Evolutionary conservation across 2,329 filamentous ascomycete genomes (phyloP).

Genomic region (Scolecobasidium constrictum): DNA sequence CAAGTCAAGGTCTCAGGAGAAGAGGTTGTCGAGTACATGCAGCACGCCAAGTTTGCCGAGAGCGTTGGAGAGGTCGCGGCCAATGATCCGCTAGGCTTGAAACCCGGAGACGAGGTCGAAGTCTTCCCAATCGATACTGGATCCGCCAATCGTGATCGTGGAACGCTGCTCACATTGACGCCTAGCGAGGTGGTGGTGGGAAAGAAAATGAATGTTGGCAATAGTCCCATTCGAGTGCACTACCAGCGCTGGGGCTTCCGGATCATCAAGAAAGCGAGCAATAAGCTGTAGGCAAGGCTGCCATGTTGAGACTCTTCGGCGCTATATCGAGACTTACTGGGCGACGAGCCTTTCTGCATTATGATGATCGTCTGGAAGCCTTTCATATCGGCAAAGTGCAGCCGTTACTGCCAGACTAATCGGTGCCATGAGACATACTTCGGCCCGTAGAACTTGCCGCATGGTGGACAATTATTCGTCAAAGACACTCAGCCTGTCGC

Average conservation of each 20-base stretch:
- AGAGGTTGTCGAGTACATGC: conserved; percentile 41
- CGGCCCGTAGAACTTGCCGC: too few species aligned
- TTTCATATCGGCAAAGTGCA: too few species aligned
- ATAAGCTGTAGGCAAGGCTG: conserved; percentile 16
- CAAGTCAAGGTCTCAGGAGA: conserved; percentile 39
- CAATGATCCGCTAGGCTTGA: conserved; percentile 42
- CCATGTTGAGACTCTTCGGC: conserved; percentile 1
- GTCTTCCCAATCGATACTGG: conserved; percentile 55
- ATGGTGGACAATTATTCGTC: too few species aligned
- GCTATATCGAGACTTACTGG: too few species aligned
- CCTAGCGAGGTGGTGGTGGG: conserved; percentile 48
- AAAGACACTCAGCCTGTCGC: too few species aligned
- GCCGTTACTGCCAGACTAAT: too few species aligned
- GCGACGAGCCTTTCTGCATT: too few species aligned
- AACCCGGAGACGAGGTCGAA: conserved; percentile 42
- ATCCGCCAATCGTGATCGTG: conserved; percentile 45
- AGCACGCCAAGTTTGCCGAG: conserved; percentile 36
- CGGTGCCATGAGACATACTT: too few species aligned
- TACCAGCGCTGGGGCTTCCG: conserved; percentile 51
- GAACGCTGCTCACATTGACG: conserved; percentile 42
- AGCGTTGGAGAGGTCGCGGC: conserved; percentile 32
- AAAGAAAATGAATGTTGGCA: conserved; percentile 29
- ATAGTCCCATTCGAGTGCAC: conserved; percentile 43
- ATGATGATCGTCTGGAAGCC: too few species aligned
- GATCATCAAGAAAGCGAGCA: conserved; percentile 20